Conservation (phyloP, 1,139 yeast species). For the Taphrina communis region DNA sequence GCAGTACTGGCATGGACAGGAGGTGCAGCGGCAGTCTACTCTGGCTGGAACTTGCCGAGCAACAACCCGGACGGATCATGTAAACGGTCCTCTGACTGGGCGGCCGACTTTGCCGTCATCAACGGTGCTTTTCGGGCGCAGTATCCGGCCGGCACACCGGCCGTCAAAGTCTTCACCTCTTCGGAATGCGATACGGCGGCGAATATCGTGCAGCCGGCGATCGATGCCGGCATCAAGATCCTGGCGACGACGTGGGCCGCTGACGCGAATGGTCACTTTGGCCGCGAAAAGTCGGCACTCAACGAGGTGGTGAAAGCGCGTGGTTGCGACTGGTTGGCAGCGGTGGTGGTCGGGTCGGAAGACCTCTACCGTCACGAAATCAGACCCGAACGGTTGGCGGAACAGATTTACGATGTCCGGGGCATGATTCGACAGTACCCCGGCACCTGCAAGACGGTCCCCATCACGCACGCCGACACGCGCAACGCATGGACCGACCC, state of each 20-base stretch:
- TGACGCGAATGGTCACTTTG: slow-evolving; percentile 73
- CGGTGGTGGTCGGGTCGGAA: slow-evolving; percentile 87
- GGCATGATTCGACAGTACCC: slow-evolving; percentile 33
- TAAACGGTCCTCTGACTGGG: slow-evolving; percentile 71
- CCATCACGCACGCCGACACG: slow-evolving; percentile 67
- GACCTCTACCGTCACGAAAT: slow-evolving; percentile 85
- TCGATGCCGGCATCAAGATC: slow-evolving; percentile 71
- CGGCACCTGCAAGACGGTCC: slow-evolving; percentile 24
- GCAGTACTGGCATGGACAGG: neutral
- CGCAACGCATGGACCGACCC: slow-evolving; percentile 92
- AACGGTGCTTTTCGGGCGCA: slow-evolving; percentile 58
- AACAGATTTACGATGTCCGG: slow-evolving; percentile 41
- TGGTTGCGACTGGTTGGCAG: slow-evolving; percentile 70
- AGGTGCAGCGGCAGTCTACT: slow-evolving; percentile 5
- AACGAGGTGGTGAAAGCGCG: slow-evolving; percentile 69
- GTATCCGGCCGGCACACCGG: slow-evolving; percentile 56
- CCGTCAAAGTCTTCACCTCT: slow-evolving; percentile 81
- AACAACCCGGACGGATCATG: slow-evolving; percentile 68
- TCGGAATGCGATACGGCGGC: slow-evolving; percentile 87
- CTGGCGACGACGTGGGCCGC: slow-evolving; percentile 88
- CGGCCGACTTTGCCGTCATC: slow-evolving; percentile 64
- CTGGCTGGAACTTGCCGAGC: slow-evolving; percentile 52
- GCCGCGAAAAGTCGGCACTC: slow-evolving; percentile 72
- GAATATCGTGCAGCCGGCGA: slow-evolving; percentile 77
- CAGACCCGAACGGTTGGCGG: slow-evolving; percentile 57